phyloP scores from a whole-genome alignment of 1,284 basidiomycete genomes.

The Ganoderma multipileum region DNA sequence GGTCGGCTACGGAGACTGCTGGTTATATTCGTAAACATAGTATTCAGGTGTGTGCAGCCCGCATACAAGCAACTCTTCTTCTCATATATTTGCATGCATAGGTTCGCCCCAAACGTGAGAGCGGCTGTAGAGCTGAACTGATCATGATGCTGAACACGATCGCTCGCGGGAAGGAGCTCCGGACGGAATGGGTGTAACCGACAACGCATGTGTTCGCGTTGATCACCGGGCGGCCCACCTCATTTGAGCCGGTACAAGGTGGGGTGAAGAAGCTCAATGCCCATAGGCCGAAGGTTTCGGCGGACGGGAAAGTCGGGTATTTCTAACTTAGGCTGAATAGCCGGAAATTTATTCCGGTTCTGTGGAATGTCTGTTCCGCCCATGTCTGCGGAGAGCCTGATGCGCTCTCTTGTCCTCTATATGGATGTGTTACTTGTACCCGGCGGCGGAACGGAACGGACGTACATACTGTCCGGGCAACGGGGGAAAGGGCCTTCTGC shows the following conservation, averaged over 20 bases:
- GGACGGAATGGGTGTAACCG: conserved; percentile 52
- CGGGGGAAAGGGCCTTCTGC: background rate
- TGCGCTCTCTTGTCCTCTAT: background rate
- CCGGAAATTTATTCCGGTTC: background rate
- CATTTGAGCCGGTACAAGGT: conserved; percentile 47
- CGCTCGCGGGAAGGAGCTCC: conserved; percentile 54
- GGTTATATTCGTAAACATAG: conserved; percentile 54
- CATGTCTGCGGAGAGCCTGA: background rate
- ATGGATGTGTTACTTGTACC: background rate
- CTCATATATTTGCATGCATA: conserved; percentile 41
- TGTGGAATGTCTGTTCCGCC: background rate
- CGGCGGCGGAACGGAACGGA: background rate
- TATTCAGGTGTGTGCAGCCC: too few species aligned
- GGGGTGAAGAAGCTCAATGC: conserved; percentile 37
- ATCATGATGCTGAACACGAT: conserved; percentile 55
- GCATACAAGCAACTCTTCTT: too few species aligned
- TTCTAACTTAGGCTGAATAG: background rate
- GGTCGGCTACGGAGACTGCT: too few species aligned
- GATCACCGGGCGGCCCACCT: conserved; percentile 29
- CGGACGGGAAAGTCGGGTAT: background rate
- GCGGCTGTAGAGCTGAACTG: conserved; percentile 45
- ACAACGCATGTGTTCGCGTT: conserved; percentile 47
- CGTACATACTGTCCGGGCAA: background rate
- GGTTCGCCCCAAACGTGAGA: conserved; percentile 45
- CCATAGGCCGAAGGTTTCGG: conserved; percentile 37